phyloP scores from a whole-genome alignment of 176 grass and related monocot species.

The Tillandsia leiboldiana region DNA sequence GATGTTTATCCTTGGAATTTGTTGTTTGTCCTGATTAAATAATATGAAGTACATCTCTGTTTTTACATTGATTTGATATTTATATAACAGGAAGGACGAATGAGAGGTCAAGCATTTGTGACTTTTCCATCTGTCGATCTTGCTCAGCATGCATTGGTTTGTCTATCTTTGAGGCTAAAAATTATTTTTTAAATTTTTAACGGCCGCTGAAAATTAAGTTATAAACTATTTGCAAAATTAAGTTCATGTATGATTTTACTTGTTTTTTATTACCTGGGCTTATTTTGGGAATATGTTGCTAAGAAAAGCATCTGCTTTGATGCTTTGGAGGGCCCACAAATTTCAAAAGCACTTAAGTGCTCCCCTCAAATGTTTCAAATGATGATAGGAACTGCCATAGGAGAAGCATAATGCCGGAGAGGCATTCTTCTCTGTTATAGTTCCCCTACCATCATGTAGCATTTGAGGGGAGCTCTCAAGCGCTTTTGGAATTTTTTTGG shows the following conservation, averaged over 20 bases:
- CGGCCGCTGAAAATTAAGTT: not conserved
- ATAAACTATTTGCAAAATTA: not conserved
- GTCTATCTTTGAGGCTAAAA: constrained; percentile 19
- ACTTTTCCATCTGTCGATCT: constrained; percentile 77
- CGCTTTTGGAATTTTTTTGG: too few species aligned
- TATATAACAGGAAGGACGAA: constrained; percentile 59
- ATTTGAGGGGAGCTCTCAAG: too few species aligned
- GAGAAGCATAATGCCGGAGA: too few species aligned
- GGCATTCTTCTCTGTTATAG: too few species aligned
- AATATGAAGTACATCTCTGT: not conserved
- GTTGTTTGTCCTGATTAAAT: not conserved
- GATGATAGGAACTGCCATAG: too few species aligned
- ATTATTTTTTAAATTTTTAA: not conserved
- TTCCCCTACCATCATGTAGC: too few species aligned
- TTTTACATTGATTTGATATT: constrained; percentile 22
- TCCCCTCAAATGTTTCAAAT: too few species aligned
- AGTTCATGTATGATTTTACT: not conserved
- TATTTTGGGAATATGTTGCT: too few species aligned
- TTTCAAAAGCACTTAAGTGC: too few species aligned
- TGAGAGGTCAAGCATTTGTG: constrained; percentile 93
- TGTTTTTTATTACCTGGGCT: not conserved
- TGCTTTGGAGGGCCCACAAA: too few species aligned
- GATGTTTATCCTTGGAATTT: not conserved
- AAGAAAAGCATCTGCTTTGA: too few species aligned
- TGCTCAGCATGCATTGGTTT: constrained; percentile 61